A percentile compares a stretch with the other conserved stretches of the same genome.
phyloP scores from a whole-genome alignment of 2,329 filamentous ascomycete species.

The Epicoccum sorghinum region DNA sequence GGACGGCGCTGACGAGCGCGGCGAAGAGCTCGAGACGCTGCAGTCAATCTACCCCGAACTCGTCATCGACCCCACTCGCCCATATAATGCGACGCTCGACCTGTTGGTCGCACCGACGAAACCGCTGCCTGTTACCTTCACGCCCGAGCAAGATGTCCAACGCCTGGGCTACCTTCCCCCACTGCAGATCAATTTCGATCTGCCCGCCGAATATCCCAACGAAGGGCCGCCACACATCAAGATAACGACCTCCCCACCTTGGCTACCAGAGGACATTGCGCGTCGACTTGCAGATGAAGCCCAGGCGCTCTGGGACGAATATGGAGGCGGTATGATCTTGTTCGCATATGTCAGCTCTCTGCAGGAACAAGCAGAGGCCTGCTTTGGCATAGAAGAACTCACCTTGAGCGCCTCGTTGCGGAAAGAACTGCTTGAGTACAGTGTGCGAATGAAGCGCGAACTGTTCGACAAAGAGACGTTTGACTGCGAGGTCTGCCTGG shows the following conservation, averaged over 20 bases:
- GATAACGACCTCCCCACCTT: conserved; percentile 57
- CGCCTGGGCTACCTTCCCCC: conserved; percentile 62
- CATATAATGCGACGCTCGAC: conserved; percentile 58
- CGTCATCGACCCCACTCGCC: conserved; percentile 52
- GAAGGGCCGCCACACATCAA: conserved; percentile 57
- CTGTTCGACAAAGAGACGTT: conserved; percentile 86
- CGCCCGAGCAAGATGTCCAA: conserved; percentile 48
- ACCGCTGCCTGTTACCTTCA: conserved; percentile 51
- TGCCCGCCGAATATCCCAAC: conserved; percentile 64
- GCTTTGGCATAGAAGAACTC: conserved; percentile 59
- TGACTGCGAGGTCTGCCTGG: conserved; percentile 85
- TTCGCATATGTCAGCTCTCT: conserved; percentile 66
- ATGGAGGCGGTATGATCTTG: conserved; percentile 61
- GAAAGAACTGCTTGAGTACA: conserved; percentile 76
- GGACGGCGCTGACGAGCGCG: conserved; percentile 60
- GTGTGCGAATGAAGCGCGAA: conserved; percentile 73
- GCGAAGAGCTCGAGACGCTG: conserved; percentile 64
- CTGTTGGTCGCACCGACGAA: conserved; percentile 61
- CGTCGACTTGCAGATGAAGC: conserved; percentile 56
- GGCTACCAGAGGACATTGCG: conserved; percentile 58
- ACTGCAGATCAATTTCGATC: conserved; percentile 57
- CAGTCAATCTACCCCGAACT: conserved; percentile 69
- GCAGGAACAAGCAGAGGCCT: conserved; percentile 62
- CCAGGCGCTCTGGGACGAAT: conserved; percentile 63
- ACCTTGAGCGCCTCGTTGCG: conserved; percentile 60